Evolutionary conservation across 164 flowering plant genomes (phyloP), one percentile per base, ranked within the genome.

Genomic region (Magnolia sinica): DNA sequence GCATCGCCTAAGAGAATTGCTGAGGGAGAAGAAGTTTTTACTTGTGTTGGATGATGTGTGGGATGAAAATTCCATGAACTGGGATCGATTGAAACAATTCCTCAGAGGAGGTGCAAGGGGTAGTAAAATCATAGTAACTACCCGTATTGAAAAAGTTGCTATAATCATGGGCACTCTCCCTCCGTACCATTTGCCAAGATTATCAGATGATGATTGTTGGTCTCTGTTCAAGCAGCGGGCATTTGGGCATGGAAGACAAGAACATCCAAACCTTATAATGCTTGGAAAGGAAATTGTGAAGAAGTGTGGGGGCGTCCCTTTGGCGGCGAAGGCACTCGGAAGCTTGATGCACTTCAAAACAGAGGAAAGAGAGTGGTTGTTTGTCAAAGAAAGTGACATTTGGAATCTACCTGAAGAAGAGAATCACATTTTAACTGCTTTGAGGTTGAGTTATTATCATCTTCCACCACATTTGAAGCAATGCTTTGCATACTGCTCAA

Each of bases 31-130:
- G 58, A 73, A 67, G 31, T 73, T 72, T 22, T 72, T 77, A 24
- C 71, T 77, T 8, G 72, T 73, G n/a, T 37, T 78, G 14, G 80
- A 78, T 61, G 80, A 78, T 78, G 80, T 78, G 0, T 78, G 80
- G 80, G 67, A 78, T 19, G 73, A 73, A 29, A 23, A 68, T 14
- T 19, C 5, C 2, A 22, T 11, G 1, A 37, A 73, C n/a, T 78
- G 76, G 73, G 68, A 73, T 18, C n/a, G 14, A 4, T 24, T 78
- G 55, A 31, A n/a, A 14, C 16, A 27, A 51, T n/a, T 50, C 1
- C 31, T 78, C 6, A 67, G 5, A 58, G 55, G 29, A 67, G 73
- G 73, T 9, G 45, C 37, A 6, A 59, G 37, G 18, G 80, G 76
- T 8, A 78, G 80, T 68, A 68, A 55, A 31, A 49, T 73, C 29